Percentiles rank a stretch among this genome's conserved stretches.
Conservation (phyloP, 2,329 filamentous ascomycete species). For the Knoxdaviesia proteae region DNA sequence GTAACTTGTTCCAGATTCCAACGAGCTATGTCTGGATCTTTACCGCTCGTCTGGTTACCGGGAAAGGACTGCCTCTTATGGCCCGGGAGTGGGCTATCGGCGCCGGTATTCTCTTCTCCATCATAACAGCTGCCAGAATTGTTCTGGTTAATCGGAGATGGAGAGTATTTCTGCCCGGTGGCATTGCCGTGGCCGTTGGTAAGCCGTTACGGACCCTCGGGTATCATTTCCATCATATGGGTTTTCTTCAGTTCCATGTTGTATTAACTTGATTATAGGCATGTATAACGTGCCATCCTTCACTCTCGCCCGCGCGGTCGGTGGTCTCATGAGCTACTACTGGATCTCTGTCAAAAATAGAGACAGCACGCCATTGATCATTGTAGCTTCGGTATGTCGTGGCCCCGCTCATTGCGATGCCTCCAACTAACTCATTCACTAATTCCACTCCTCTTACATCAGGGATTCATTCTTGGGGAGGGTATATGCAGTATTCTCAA, state of each 20-base stretch:
- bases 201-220: slow-evolving; percentile 7
- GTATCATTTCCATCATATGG: background rate
- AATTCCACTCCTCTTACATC: background rate
- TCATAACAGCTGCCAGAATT: slow-evolving; percentile 52
- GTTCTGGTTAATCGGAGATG: slow-evolving; percentile 33
- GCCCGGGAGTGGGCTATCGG: slow-evolving; percentile 60
- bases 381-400: slow-evolving; percentile 49
- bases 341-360: slow-evolving; percentile 38
- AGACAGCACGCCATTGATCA: slow-evolving; percentile 58
- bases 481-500: slow-evolving; percentile 86
- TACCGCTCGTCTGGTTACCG: slow-evolving; percentile 80
- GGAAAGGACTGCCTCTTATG: slow-evolving; percentile 68
- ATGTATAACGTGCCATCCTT: slow-evolving; percentile 98
- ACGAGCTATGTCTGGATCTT: slow-evolving; percentile 97
- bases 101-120: slow-evolving; percentile 53
- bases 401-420: background rate
- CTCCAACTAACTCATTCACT: slow-evolving; percentile 3
- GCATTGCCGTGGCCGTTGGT: slow-evolving; percentile 89
- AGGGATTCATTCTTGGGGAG: slow-evolving; percentile 81
- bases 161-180: slow-evolving; percentile 65
- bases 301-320: slow-evolving; percentile 69
- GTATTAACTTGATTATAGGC: slow-evolving; percentile 22
- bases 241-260: background rate
- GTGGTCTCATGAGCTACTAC: slow-evolving; percentile 55
- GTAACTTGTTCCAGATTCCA: slow-evolving; percentile 77